Evolutionary conservation across 2,329 filamentous ascomycete species (phyloP), one percentile per base, ranked within the genome.

Genomic region (Canariomyces notabilis): DNA sequence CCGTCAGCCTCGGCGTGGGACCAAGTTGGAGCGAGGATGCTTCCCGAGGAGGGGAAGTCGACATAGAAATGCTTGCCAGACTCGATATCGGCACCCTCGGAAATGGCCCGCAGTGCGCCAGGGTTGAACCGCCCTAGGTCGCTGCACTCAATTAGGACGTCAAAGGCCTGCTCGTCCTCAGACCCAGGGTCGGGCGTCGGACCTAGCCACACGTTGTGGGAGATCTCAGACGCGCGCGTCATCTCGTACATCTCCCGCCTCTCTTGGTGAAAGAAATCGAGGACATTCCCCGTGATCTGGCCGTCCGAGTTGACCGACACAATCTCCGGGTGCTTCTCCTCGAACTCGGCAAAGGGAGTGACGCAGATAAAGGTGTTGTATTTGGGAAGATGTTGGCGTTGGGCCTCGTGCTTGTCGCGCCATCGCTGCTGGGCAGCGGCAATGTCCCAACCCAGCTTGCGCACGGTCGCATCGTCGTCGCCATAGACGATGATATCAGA

Each of bases 401-500:
- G 72, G 35, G 67, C 64, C 50, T 81, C 73, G 63, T 85, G 77
- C 63, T 77, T 79, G 58, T 82, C 73, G 46, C 81, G 79, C 85
- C 89, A 93, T 43, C 77, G 73, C 50, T 77, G 71, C 67, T 97
- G 93, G 8, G 93, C 91, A 21, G 75, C 71, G 1, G 88, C 82
- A 42, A 96, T 79, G 61, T 69, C 80, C 75, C 68, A 86, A 57
- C 63, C 79, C 18, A 95, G 69, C 46, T 83, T 82, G 43, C 78
- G 75, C 37, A 79, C 76, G 20, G 77, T 67, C 2, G 74, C 74
- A 31, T 73, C 68, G 54, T 88, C 79, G 44, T 91, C 85, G 11
- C 89, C 89, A 62, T 98, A 98, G 1, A 98, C 79, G 33, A 98
- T 77, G 53, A 98, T 88, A 63, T 98, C 93, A 1, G 90, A 96